Base-by-base conservation (phyloP, 1,284 basidiomycete genomes). In the Abortiporus biennis region DNA sequence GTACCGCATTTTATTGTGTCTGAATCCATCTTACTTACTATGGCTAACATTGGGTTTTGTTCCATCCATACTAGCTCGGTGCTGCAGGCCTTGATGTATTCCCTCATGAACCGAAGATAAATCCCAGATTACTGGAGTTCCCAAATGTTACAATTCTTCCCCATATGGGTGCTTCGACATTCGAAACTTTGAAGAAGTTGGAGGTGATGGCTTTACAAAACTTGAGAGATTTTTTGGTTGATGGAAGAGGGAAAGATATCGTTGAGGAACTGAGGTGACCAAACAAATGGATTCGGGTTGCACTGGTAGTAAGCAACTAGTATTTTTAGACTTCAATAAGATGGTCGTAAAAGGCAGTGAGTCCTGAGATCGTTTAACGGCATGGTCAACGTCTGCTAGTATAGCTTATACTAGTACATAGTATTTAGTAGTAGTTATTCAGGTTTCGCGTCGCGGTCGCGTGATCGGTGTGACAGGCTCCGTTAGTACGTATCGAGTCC, bases 1-100 rank as follows among this genome's bases (percentile, higher is more conserved):
- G n/a, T n/a, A n/a, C 36, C 11, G 39, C n/a, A 6, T 23, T 8
- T 27, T 24, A 40, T 25, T 8, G 27, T 9, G n/a, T 29, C 27
- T 29, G 8, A n/a, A n/a, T 8, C 8, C 9, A n/a, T 29, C 8
- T 29, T 21, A 35, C n/a, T n/a, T n/a, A n/a, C n/a, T n/a, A n/a
- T n/a, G n/a, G n/a, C n/a, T n/a, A n/a, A n/a, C n/a, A n/a, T n/a
- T n/a, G n/a, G n/a, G 36, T 30, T 36, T 36, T 21, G 31, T 8
- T n/a, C n/a, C n/a, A 12, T 11, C 22, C n/a, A 30, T 40, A 43
- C 45, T 55, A 92, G 85, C 74, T 92, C 46, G 78, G 74, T 39
- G 82, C 82, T 2, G 86, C 89, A 16, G 93, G 93, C 17, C 70
- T 97, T 17, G 93, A 96, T 52, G 92, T 95, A 22, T 96, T 78